Conservation (phyloP, 2,329 filamentous ascomycete genomes). For the Elsinoe perseae region DNA sequence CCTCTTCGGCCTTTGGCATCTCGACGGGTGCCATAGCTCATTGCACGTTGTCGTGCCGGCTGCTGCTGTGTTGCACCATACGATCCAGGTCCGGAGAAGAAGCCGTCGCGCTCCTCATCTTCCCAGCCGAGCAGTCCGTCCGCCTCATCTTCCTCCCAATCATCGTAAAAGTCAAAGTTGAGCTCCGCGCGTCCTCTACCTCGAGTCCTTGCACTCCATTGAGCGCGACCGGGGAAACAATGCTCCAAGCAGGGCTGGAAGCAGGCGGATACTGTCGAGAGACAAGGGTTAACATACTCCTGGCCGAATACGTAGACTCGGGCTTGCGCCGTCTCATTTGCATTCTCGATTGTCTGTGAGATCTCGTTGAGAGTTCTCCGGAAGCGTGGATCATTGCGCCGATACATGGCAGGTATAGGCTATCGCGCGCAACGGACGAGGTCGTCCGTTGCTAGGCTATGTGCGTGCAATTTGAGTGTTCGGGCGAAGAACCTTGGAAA, state of each 20-base stretch:
- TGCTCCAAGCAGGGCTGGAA: slow-evolving; percentile 61
- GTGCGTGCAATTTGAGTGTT: not conserved
- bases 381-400: slow-evolving; percentile 69
- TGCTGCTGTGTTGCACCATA: slow-evolving; percentile 38
- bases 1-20: slow-evolving; percentile 43
- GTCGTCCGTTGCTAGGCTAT: slow-evolving; percentile 7
- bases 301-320: slow-evolving; percentile 85
- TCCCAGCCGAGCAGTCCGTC: slow-evolving; percentile 67
- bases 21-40: slow-evolving; percentile 78
- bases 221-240: slow-evolving; percentile 65
- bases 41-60: slow-evolving; percentile 65
- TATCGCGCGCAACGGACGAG: slow-evolving; percentile 18
- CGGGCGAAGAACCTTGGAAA: not conserved
- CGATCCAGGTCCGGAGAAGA: slow-evolving; percentile 52
- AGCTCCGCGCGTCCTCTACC: slow-evolving; percentile 61
- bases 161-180: slow-evolving; percentile 95
- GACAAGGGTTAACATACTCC: slow-evolving; percentile 73
- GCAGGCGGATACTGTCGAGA: slow-evolving; percentile 58
- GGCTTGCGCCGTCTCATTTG: slow-evolving; percentile 85
- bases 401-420: slow-evolving; percentile 42
- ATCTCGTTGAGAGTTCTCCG: slow-evolving; percentile 92
- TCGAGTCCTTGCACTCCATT: slow-evolving; percentile 61
- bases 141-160: slow-evolving; percentile 69
- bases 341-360: slow-evolving; percentile 79
- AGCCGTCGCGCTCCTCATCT: slow-evolving; percentile 74